Conservation (phyloP, 192 early-diverging fungal genomes). For the Rhizophagus prolifer region DNA sequence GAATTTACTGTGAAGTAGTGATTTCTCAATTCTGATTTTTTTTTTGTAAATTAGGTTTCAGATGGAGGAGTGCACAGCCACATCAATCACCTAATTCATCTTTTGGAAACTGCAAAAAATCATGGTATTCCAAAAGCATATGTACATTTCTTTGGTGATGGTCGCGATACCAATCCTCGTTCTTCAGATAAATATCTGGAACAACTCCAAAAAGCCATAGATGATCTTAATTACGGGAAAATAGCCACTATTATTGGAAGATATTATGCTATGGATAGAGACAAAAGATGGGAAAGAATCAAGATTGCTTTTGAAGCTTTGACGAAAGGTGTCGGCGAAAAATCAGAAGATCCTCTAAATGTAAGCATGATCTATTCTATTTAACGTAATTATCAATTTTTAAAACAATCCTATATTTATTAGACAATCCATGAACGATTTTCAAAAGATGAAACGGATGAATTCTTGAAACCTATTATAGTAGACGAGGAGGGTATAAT, state of each 20-base stretch:
- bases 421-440: constrained; percentile 84
- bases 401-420: not conserved
- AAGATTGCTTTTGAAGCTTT: constrained; percentile 93
- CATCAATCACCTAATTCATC: constrained; percentile 83
- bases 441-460: constrained; percentile 91
- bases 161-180: constrained; percentile 93
- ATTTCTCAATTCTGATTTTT: not conserved
- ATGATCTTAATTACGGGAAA: constrained; percentile 75
- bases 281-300: constrained; percentile 99
- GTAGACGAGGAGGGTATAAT: constrained; percentile 77
- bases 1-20: not conserved
- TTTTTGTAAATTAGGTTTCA: constrained; percentile 54
- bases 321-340: constrained; percentile 76
- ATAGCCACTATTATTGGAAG: constrained; percentile 93
- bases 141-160: constrained; percentile 98
- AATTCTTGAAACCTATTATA: constrained; percentile 99
- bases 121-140: constrained; percentile 80
- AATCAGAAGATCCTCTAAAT: constrained; percentile 60
- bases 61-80: constrained; percentile 99
- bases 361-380: constrained; percentile 25
- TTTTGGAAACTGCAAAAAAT: constrained; percentile 84
- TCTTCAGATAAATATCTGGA: constrained; percentile 80
- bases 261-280: constrained; percentile 99
- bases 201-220: constrained; percentile 64
- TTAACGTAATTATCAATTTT: not conserved